Evolutionary conservation across 306 rosid species (phyloP).

Genomic region (Castanea mollissima): DNA sequence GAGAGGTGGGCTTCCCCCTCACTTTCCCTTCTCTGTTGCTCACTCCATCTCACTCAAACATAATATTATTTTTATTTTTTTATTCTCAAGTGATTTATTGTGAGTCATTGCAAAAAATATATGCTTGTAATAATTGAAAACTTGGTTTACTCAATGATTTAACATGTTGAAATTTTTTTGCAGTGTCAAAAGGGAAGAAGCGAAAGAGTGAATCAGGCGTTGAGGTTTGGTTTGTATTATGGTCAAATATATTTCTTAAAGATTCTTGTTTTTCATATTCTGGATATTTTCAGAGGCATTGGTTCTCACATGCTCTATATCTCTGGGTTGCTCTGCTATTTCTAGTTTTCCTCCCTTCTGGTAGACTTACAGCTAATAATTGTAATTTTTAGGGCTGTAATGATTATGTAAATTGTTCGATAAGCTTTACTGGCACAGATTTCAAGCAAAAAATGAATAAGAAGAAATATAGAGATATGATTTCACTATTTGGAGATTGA

Average conservation of each 20-base stretch:
- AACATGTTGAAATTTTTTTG: slow-evolving; percentile 30
- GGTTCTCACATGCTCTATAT: not conserved
- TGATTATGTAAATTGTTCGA: not conserved
- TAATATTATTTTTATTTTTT: not conserved
- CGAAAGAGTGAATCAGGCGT: slow-evolving; percentile 66
- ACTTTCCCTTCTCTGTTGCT: not conserved
- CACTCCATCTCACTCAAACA: not conserved
- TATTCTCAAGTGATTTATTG: slow-evolving; percentile 12
- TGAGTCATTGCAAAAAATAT: not conserved
- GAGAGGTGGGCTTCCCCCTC: not conserved
- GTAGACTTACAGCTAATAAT: not conserved
- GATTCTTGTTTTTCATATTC: slow-evolving; percentile 1
- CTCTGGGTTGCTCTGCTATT: slow-evolving; percentile 1
- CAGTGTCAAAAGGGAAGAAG: slow-evolving; percentile 80
- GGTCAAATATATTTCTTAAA: slow-evolving; percentile 18
- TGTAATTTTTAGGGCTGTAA: not conserved
- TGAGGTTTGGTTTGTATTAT: slow-evolving; percentile 61
- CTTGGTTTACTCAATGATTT: slow-evolving; percentile 9
- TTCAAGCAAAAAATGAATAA: not conserved
- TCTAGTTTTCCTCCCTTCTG: slow-evolving; percentile 5
- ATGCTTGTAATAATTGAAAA: not conserved
- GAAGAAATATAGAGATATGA: not conserved
- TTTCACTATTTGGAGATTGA: not conserved
- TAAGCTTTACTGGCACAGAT: not conserved
- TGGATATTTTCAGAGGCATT: not conserved